Evolutionary conservation across 352 stramenopile genomes (phyloP), one percentile per base, ranked within the genome.

Genomic region (Pythium brassicae): DNA sequence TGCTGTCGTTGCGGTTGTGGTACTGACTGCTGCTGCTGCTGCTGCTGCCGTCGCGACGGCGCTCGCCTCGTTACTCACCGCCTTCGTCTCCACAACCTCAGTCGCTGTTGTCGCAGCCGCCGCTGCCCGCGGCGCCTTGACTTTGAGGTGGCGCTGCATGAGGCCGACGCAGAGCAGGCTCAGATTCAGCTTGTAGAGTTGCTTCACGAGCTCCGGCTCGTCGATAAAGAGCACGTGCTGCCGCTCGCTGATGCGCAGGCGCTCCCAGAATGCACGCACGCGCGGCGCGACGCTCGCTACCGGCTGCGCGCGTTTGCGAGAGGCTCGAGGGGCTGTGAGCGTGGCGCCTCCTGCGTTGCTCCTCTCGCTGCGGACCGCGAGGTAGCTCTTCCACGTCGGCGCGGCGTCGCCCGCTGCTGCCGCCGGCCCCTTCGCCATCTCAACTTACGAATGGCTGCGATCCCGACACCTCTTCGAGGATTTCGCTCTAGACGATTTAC

Each of bases 111-210:
- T 47, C 23, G 25, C 17, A 4, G 48, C 17, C 17, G 37, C 22
- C 20, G 26, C 55, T 43, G 4, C 57, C 43, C 66, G 58, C 4
- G 71, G 70, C 2, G 65, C 72, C 68, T 89, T 92, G 48, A 92
- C 73, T 67, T 89, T 92, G 50, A 94, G 70, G 42, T 91, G 84
- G 11, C 81, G 76, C 50, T 92, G 84, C 81, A 94, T 89, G 22
- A 94, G 65, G 19, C 84, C 84, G 4, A 94, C 84, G 51, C 84
- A 94, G 9, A 94, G 61, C 45, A 94, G 69, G 37, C 81, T 91
- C 48, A 91, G 57, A 23, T 94, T 94, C n/a, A 94, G 69, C 52
- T 94, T 94, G 62, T 94, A 94, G 3, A 94, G 66, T 51, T 91
- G 81, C 68, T 91, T 94, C 11, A 94, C 84, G 8, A 92, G 74